Conservation (phyloP, 2,329 filamentous ascomycete species). For the Aspergillus brunneoviolaceus region DNA sequence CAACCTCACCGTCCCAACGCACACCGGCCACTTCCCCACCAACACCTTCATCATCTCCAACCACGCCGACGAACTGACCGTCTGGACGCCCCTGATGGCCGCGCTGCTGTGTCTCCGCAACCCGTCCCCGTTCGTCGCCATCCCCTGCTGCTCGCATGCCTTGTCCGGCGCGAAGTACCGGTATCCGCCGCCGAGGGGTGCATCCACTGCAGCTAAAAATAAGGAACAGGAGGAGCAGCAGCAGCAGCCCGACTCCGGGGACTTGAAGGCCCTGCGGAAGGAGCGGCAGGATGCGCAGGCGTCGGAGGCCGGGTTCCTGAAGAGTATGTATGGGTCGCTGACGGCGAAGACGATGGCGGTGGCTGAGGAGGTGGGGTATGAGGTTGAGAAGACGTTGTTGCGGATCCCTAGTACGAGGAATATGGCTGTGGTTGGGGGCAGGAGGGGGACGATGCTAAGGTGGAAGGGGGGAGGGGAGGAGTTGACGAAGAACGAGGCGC, state of each 20-base stretch:
- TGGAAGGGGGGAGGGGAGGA: conserved; percentile 26
- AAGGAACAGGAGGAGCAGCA: conserved; percentile 23
- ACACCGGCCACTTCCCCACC: conserved; percentile 64
- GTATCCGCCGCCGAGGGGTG: conserved; percentile 33
- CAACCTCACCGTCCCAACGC: conserved; percentile 24
- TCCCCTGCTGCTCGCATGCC: conserved; percentile 92
- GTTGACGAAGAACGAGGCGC: conserved; percentile 29
- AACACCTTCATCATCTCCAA: conserved; percentile 94
- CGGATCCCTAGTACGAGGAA: conserved; percentile 92
- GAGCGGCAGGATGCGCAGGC: conserved; percentile 31
- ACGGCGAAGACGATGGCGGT: conserved; percentile 74
- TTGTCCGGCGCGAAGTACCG: conserved; percentile 74
- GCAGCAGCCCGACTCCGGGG: conserved; percentile 32
- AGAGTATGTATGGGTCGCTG: conserved; percentile 78
- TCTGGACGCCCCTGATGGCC: conserved; percentile 91
- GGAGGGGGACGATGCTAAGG: conserved; percentile 19
- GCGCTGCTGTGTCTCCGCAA: conserved; percentile 56
- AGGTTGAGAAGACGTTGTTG: conserved; percentile 78
- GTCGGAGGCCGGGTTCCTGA: conserved; percentile 38
- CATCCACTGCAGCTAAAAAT: too few species aligned
- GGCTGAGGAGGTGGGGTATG: conserved; percentile 70
- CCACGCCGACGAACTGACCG: conserved; percentile 92
- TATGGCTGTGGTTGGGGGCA: conserved; percentile 72
- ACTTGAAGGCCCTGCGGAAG: conserved; percentile 41
- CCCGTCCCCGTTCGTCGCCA: conserved; percentile 79